Evolutionary conservation across 2,329 filamentous ascomycete species (phyloP).

Genomic region (Apiospora pterosperma): DNA sequence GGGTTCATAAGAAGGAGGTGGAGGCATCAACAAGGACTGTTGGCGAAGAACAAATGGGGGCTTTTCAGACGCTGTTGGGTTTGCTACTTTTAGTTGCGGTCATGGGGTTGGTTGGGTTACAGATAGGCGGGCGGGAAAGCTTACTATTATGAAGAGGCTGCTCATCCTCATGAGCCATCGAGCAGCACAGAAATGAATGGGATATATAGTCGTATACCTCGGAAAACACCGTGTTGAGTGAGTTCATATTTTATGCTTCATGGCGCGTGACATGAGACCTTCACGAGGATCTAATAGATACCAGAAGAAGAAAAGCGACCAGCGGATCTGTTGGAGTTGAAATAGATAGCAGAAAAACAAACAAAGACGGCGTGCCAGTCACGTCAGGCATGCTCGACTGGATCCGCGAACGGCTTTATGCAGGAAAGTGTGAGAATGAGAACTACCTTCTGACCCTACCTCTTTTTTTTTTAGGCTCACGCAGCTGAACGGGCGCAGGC

Average conservation of each 20-base stretch:
- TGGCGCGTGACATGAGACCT: conserved; percentile 17
- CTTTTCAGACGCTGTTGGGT: conserved; percentile 23
- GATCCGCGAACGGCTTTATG: conserved; percentile 25
- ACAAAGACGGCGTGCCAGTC: conserved; percentile 14
- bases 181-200: not conserved
- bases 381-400: conserved; percentile 10
- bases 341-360: conserved; percentile 15
- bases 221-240: not conserved
- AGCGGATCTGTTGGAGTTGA: conserved; percentile 20
- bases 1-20: conserved; percentile 28
- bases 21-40: conserved; percentile 26
- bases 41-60: conserved; percentile 34
- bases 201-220: conserved; percentile 4
- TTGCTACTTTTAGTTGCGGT: not conserved
- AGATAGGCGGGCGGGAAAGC: not conserved
- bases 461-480: conserved; percentile 15
- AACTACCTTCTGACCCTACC: conserved; percentile 17
- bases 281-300: conserved; percentile 11
- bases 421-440: conserved; percentile 14
- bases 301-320: conserved; percentile 27
- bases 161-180: not conserved
- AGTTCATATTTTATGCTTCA: conserved; percentile 16
- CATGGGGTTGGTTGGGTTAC: not conserved
- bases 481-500: conserved; percentile 24
- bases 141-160: not conserved